Evolutionary conservation across 1,284 basidiomycete genomes (phyloP), one percentile per base, ranked within the genome.

Genomic region (Taiwanofungus camphoratus): DNA sequence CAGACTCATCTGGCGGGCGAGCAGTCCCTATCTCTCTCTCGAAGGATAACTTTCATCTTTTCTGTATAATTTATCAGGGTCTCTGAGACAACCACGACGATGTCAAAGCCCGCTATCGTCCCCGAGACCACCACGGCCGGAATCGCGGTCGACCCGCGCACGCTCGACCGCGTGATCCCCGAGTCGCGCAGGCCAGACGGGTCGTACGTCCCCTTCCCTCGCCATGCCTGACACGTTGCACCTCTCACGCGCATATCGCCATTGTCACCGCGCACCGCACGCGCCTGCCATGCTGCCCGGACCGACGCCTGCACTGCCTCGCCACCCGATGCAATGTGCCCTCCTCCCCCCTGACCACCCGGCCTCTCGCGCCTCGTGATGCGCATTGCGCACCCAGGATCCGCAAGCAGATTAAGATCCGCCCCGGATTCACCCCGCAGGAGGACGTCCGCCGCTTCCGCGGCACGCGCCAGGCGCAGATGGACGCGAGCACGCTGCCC

Each of bases 341-440:
- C 37, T n/a, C 34, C 34, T 42, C 22, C 16, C 16, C 37, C 16
- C 30, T n/a, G 19, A 12, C 30, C 30, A 3, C 32, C 8, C 22
- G 3, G 22, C 8, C 32, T 36, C 8, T n/a, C 16, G 20, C 33
- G 19, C 23, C 23, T 13, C 37, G 16, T 19, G 5, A 24, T 27
- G n/a, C 16, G 19, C 15, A 19, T 15, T 12, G n/a, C 26, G 9
- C 21, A 12, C 30, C 13, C 61, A 96, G 93, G 36, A 65, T 91
- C 18, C 84, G 94, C 45, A 96, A 94, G 64, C 80, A 96, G 62
- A 71, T 88, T 49, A 94, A 87, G 68, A 85, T 98, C 52, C 77
- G 92, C 24, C 92, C 92, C 0, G 94, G 94, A 1, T 98, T 84
- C 65, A 95, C 92, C 1, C 94, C 94, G 0, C 89, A 92, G 61